These are phyloP conservation scores for Carallia brachiata DNA, from an alignment of 345 rosid species.

Conservation along the genomic window DNA sequence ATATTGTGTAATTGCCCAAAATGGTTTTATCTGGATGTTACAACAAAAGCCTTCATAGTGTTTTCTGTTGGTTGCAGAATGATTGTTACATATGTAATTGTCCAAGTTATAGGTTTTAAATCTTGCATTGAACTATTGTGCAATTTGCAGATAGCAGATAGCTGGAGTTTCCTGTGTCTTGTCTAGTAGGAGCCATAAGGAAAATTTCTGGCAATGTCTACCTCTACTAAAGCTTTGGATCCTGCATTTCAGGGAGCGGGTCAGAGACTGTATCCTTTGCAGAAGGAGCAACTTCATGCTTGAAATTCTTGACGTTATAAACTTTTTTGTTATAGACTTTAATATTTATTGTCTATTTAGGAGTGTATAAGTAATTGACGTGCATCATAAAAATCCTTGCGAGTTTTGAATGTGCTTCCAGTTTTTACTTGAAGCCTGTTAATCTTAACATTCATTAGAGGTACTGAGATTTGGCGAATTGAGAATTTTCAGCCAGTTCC, in stretches of 20 bases:
- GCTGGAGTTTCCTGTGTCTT: slow-evolving; percentile 5
- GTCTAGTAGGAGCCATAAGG: slow-evolving; percentile 7
- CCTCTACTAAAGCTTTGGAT: slow-evolving; percentile 71
- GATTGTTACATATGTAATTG: slow-evolving; percentile 1
- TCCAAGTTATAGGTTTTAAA: slow-evolving; percentile 10
- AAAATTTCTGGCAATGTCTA: slow-evolving; percentile 57
- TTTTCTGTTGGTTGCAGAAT: not conserved
- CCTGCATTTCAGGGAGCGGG: slow-evolving; percentile 98
- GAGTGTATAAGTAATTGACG: no score
- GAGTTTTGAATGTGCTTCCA: slow-evolving; percentile 14
- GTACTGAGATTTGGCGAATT: slow-evolving; percentile 95
- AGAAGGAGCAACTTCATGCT: slow-evolving; percentile 3
- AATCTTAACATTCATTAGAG: slow-evolving; percentile 69
- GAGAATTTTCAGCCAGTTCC: slow-evolving; percentile 92
- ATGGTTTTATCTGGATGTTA: no score
- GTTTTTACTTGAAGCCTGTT: slow-evolving; percentile 25
- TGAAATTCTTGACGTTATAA: not conserved
- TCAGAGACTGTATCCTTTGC: slow-evolving; percentile 84
- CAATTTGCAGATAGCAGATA: slow-evolving; percentile 12
- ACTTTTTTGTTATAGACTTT: no score
- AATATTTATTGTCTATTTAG: no score
- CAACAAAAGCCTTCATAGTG: no score
- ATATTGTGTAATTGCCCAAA: no score
- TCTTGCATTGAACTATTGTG: slow-evolving; percentile 20
- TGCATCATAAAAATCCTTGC: not conserved